These are phyloP conservation scores for Arthrinium puccinioides DNA, from an alignment of 2,329 filamentous ascomycete species.

Conservation along the genomic window DNA sequence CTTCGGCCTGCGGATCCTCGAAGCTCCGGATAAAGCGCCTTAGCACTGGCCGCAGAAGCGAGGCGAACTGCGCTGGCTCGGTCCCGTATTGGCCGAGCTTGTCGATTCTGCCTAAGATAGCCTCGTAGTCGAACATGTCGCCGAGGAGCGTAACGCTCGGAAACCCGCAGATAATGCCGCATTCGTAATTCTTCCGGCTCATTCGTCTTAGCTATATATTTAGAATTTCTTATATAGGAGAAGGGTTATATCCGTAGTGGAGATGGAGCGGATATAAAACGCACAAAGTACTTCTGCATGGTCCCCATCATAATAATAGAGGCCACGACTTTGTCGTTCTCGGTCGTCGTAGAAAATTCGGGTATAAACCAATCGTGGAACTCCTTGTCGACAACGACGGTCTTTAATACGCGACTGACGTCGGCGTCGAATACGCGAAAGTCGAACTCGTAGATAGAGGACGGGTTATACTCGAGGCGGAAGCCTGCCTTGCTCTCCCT, in stretches of 20 bases:
- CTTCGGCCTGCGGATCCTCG: constrained; percentile 12
- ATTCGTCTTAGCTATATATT: too few relatives aligned
- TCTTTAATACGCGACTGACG: constrained; percentile 1
- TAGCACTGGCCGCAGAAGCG: constrained; percentile 15
- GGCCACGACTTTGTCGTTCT: constrained; percentile 32
- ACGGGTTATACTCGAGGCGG: neutral
- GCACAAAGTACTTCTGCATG: constrained; percentile 43
- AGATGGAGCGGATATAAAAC: too few relatives aligned
- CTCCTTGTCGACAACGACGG: constrained; percentile 6
- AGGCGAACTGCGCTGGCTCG: constrained; percentile 6
- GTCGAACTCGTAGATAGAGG: neutral
- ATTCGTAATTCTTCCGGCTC: too few relatives aligned
- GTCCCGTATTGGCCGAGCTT: constrained; percentile 28
- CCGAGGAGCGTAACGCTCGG: constrained; percentile 46
- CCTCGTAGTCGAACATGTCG: constrained; percentile 35
- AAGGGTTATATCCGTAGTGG: too few relatives aligned
- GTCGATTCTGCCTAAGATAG: constrained; percentile 24
- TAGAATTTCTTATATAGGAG: too few relatives aligned
- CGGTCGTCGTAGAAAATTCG: constrained; percentile 41
- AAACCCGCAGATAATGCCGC: constrained; percentile 32
- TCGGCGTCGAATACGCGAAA: constrained; percentile 18
- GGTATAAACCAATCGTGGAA: constrained; percentile 43
- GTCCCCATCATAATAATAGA: constrained; percentile 43
- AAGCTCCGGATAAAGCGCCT: constrained; percentile 19
- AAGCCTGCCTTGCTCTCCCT: constrained; percentile 26